phyloP scores from a whole-genome alignment of 495 filamentous ascomycete species.

The Margaritispora aquatica region DNA sequence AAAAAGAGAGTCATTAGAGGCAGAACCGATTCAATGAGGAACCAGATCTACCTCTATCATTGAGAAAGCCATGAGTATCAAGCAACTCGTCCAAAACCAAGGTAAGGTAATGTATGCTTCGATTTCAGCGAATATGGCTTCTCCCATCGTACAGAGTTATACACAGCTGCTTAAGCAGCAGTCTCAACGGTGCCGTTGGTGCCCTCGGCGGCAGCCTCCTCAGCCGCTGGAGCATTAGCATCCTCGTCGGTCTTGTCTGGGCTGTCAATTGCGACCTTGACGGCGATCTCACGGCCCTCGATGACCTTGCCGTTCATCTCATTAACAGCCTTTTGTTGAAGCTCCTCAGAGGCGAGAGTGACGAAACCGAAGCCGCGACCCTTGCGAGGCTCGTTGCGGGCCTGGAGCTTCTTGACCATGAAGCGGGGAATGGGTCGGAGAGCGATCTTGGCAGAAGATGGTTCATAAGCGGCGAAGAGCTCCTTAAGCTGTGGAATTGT shows the following conservation, averaged over 20 bases:
- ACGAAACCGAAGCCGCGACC: conserved; percentile 99
- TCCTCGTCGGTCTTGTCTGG: conserved; percentile 96
- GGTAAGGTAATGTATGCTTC: conserved; percentile 19
- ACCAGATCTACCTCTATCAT: conserved; percentile 11
- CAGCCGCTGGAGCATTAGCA: conserved; percentile 39
- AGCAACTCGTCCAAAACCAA: conserved; percentile 19
- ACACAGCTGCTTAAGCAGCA: conserved; percentile 29
- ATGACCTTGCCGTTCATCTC: conserved; percentile 99
- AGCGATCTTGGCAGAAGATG: conserved; percentile 92
- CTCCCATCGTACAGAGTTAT: conserved; percentile 24
- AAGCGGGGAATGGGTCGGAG: conserved; percentile 97
- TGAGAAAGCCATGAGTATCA: not conserved
- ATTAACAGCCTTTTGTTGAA: conserved; percentile 90
- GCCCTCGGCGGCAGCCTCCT: conserved; percentile 34
- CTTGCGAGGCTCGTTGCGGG: conserved; percentile 96
- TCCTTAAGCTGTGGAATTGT: conserved; percentile 75
- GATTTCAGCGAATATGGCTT: conserved; percentile 12
- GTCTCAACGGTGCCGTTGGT: conserved; percentile 20
- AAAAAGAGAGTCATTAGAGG: conserved; percentile 25
- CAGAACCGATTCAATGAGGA: conserved; percentile 10
- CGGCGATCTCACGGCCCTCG: conserved; percentile 96
- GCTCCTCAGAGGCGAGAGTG: conserved; percentile 87
- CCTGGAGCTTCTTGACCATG: conserved; percentile 99
- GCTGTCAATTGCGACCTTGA: conserved; percentile 99
- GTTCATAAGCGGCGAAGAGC: conserved; percentile 83